Evolutionary conservation across 2,329 filamentous ascomycete genomes (phyloP).

Genomic region (Ophiostoma piceae): DNA sequence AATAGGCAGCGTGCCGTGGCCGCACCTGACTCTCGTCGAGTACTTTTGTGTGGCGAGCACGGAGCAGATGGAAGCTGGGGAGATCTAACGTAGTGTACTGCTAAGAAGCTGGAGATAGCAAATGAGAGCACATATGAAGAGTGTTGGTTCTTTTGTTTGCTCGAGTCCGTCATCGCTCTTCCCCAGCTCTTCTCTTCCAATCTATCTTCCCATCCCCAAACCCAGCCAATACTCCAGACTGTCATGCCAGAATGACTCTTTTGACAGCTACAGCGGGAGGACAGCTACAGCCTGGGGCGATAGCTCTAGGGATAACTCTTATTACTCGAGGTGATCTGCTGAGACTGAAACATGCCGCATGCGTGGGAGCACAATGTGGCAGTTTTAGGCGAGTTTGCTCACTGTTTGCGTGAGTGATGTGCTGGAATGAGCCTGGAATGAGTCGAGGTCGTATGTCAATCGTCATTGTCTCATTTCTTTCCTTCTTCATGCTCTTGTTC

Average conservation of each 20-base stretch:
- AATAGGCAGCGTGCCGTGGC: not conserved
- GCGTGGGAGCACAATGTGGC: not conserved
- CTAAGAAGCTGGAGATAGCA: too few relatives aligned
- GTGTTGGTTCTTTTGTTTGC: not conserved
- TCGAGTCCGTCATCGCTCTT: too few relatives aligned
- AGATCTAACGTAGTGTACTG: not conserved
- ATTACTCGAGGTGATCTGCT: not conserved
- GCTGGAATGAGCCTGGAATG: not conserved
- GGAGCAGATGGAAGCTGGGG: not conserved
- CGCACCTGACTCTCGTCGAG: not conserved
- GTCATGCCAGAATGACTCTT: not conserved
- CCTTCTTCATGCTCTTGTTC: not conserved
- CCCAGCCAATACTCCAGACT: not conserved
- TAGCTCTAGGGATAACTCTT: too few relatives aligned
- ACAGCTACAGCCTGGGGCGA: too few relatives aligned
- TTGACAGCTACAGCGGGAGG: not conserved
- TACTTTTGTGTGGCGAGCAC: not conserved
- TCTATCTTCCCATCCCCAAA: too few relatives aligned
- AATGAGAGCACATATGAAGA: too few relatives aligned
- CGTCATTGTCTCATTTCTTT: not conserved
- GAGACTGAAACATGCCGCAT: not conserved
- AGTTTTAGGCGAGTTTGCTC: not conserved
- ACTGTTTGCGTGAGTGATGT: not conserved
- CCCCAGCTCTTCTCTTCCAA: too few relatives aligned
- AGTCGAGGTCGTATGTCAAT: not conserved